Evolutionary conservation across 2,329 filamentous ascomycete genomes (phyloP).

Genomic region (Fusarium sp.): DNA sequence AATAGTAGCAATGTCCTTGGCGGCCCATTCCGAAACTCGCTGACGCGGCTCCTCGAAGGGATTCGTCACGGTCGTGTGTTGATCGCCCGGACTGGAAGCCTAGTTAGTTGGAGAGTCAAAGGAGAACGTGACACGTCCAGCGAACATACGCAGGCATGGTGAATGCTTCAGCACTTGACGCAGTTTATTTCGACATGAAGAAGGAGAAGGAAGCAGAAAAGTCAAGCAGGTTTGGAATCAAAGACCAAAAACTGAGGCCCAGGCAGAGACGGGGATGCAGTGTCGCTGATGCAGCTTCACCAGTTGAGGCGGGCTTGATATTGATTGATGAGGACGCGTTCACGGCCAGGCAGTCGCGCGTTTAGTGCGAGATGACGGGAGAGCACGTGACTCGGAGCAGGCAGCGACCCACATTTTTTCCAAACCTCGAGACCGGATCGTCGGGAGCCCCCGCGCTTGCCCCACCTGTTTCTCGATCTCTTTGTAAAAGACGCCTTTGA

Average conservation of each 20-base stretch:
- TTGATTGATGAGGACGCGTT: constrained; percentile 38
- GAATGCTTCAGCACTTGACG: constrained; percentile 18
- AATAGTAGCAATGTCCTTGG: constrained; percentile 87
- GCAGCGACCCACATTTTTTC: constrained; percentile 8
- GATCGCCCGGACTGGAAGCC: constrained; percentile 68
- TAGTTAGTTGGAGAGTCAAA: constrained; percentile 28
- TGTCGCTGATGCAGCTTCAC: constrained; percentile 12
- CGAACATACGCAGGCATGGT: constrained; percentile 57
- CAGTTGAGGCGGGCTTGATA: constrained; percentile 15
- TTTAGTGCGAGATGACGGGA: constrained; percentile 40
- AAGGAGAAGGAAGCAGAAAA: neutral
- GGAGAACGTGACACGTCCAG: constrained; percentile 18
- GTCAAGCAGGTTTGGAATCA: neutral
- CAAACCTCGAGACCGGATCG: neutral
- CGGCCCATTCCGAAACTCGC: constrained; percentile 80
- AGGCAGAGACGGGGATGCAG: neutral
- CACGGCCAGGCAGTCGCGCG: constrained; percentile 38
- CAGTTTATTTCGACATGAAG: constrained; percentile 40
- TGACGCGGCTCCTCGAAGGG: constrained; percentile 79
- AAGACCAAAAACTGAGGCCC: neutral
- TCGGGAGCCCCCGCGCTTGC: constrained; percentile 25
- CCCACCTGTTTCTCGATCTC: constrained; percentile 17
- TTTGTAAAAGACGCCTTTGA: neutral
- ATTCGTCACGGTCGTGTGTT: constrained; percentile 68
- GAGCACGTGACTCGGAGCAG: constrained; percentile 42